A percentile compares a stretch with the other conserved stretches of the same genome.
Conservation (phyloP, 2,329 filamentous ascomycete genomes). For the Calonectria pseudoturangicola region DNA sequence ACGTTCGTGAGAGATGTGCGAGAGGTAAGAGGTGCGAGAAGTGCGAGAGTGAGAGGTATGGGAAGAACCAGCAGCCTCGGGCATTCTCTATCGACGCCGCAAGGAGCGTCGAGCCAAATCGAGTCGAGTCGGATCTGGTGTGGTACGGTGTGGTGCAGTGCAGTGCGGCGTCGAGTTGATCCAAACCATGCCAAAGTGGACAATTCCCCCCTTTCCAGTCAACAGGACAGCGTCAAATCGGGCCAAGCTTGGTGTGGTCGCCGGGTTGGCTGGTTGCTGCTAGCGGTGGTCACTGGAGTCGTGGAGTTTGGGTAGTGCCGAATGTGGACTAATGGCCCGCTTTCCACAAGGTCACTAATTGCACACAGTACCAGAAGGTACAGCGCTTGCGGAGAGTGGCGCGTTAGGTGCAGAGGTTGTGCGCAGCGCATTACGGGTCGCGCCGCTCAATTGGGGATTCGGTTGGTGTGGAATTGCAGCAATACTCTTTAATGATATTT, state of each 20-base stretch:
- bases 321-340: constrained; percentile 42
- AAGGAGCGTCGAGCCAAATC: constrained; percentile 46
- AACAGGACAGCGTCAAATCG: constrained; percentile 42
- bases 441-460: constrained; percentile 32
- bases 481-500: constrained; percentile 8
- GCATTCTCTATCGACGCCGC: constrained; percentile 52
- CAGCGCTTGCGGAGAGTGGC: constrained; percentile 32
- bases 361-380: constrained; percentile 28
- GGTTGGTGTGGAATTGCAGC: constrained; percentile 16
- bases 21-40: constrained; percentile 34
- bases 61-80: constrained; percentile 50
- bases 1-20: constrained; percentile 44
- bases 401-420: constrained; percentile 29
- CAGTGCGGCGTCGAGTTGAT: constrained; percentile 45
- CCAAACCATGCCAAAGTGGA: constrained; percentile 47
- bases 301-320: constrained; percentile 40
- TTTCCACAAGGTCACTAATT: constrained; percentile 38
- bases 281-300: constrained; percentile 43
- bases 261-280: constrained; percentile 42
- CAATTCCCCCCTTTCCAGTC: constrained; percentile 54
- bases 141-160: constrained; percentile 34
- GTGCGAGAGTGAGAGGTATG: constrained; percentile 30
- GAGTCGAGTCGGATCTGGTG: constrained; percentile 50
- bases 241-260: constrained; percentile 43
- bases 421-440: constrained; percentile 38